Evolutionary conservation across 768 basidiomycete species (phyloP).

Genomic region (Lactifluus volemus): DNA sequence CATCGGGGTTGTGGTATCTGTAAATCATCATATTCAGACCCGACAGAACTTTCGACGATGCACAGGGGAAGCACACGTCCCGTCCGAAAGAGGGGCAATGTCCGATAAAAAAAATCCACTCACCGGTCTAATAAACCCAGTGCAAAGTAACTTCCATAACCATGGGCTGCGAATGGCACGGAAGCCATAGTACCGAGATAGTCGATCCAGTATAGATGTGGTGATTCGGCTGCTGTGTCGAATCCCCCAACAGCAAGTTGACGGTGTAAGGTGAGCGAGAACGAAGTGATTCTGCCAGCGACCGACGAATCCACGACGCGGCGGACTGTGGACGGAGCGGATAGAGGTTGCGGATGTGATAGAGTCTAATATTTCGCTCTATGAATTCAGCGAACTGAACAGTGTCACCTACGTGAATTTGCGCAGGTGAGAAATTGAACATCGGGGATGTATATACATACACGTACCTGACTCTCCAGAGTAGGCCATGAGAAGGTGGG

Average conservation of each 20-base stretch:
- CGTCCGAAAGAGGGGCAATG: not conserved
- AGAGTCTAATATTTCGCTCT: conserved; percentile 91
- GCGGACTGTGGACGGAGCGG: conserved; percentile 85
- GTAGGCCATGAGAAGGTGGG: conserved; percentile 90
- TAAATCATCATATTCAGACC: not conserved
- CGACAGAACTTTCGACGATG: not conserved
- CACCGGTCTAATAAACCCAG: conserved; percentile 87
- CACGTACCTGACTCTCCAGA: conserved; percentile 83
- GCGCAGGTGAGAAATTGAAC: not conserved
- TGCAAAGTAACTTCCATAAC: conserved; percentile 90
- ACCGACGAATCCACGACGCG: conserved; percentile 90
- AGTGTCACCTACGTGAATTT: conserved; percentile 64
- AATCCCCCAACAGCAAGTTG: conserved; percentile 87
- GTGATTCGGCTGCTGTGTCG: conserved; percentile 63
- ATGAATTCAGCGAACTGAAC: conserved; percentile 94
- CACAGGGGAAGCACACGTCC: too few species aligned
- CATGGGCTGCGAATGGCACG: conserved; percentile 92
- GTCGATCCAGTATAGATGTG: conserved; percentile 92
- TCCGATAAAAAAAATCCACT: conserved; percentile 18
- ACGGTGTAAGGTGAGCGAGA: conserved; percentile 85
- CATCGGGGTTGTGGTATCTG: conserved; percentile 89
- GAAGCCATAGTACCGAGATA: conserved; percentile 85
- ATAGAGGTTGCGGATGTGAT: conserved; percentile 90
- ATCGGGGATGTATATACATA: not conserved
- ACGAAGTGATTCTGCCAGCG: conserved; percentile 82